Conservation (phyloP, 345 rosid genomes). For the Eucalyptus curtisii region DNA sequence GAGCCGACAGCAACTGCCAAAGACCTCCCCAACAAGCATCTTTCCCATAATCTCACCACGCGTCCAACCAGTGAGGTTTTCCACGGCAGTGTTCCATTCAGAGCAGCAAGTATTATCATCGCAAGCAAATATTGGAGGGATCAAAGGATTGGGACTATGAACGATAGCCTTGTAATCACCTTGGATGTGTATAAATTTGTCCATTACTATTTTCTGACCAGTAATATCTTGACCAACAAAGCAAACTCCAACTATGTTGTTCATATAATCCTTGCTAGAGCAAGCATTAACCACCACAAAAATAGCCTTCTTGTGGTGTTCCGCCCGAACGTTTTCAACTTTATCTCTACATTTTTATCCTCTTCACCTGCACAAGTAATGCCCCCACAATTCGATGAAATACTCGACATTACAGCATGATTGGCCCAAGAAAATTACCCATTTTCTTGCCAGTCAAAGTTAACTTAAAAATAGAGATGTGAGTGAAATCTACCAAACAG, state of each 20-base stretch:
- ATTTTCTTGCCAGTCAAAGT: background rate
- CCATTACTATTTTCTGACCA: constrained; percentile 88
- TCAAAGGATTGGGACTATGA: constrained; percentile 88
- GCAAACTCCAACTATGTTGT: constrained; percentile 92
- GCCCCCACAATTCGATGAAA: background rate
- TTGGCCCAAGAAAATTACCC: background rate
- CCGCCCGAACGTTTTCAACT: constrained; percentile 67
- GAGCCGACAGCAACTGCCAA: constrained; percentile 79
- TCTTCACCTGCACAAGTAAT: constrained; percentile 58
- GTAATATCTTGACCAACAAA: constrained; percentile 94
- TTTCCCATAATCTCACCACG: constrained; percentile 68
- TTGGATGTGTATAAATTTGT: constrained; percentile 81
- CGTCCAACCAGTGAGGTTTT: constrained; percentile 81
- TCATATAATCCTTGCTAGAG: constrained; percentile 79
- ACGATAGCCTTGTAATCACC: constrained; percentile 89
- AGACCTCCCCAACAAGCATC: constrained; percentile 88
- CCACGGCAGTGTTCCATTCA: constrained; percentile 99
- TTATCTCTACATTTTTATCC: constrained; percentile 85
- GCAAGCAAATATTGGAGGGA: constrained; percentile 94
- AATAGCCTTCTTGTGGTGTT: constrained; percentile 47
- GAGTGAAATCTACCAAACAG: background rate
- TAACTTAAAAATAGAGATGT: background rate
- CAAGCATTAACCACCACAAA: constrained; percentile 91
- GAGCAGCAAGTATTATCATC: constrained; percentile 87
- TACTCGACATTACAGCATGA: background rate